These are phyloP conservation scores for Neurospora sp. DNA, from an alignment of 495 filamentous ascomycete genomes.

Conservation along the genomic window DNA sequence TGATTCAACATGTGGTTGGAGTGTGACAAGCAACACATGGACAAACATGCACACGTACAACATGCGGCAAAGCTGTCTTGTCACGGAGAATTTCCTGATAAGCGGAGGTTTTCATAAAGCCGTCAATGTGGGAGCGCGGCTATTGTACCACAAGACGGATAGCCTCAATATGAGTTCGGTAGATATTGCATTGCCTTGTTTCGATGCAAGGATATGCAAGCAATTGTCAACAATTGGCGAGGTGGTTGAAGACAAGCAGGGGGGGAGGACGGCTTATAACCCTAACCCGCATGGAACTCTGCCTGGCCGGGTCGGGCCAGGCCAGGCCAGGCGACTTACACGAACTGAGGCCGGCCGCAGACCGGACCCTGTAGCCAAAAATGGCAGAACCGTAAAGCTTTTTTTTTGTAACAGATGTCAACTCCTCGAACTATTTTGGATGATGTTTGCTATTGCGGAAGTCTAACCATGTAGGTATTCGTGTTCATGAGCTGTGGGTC, in stretches of 20 bases:
- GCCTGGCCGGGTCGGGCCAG: background rate
- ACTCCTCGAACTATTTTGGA: background rate
- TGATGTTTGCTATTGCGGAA: background rate
- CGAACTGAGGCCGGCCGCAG: background rate
- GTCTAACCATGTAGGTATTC: background rate
- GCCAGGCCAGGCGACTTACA: background rate
- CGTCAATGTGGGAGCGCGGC: background rate
- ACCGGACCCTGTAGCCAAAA: background rate
- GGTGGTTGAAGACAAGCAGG: background rate
- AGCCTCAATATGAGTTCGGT: background rate
- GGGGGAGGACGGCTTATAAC: background rate
- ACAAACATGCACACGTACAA: background rate
- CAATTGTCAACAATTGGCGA: background rate
- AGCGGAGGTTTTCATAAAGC: background rate
- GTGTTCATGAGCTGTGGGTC: background rate
- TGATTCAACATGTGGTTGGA: background rate
- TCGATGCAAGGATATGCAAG: background rate
- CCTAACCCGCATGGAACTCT: background rate
- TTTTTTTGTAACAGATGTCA: background rate
- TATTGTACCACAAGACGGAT: background rate
- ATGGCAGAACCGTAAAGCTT: background rate
- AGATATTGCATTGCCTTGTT: background rate
- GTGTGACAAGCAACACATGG: background rate
- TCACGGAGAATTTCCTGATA: background rate
- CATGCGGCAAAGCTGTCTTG: background rate